These are phyloP conservation scores for Ceratobasidium sp. DNA, from an alignment of 1,284 basidiomycete genomes.

Conservation along the genomic window DNA sequence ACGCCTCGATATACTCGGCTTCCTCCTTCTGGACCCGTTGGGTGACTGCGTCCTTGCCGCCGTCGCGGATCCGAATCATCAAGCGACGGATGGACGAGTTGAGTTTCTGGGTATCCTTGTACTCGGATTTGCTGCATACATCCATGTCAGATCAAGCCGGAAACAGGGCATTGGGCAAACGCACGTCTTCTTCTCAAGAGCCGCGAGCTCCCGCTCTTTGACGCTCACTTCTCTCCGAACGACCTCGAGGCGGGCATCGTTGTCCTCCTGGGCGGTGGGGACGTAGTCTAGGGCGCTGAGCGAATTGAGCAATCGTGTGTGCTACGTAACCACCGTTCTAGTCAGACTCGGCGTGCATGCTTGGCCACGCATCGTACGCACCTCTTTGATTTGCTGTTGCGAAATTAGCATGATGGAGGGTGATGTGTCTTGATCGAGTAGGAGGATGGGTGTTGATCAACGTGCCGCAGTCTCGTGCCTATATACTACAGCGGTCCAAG, in stretches of 20 bases:
- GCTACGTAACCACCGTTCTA: neutral
- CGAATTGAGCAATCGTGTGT: slow-evolving; percentile 22
- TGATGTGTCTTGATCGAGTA: neutral
- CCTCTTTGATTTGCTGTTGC: slow-evolving; percentile 22
- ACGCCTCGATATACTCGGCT: slow-evolving; percentile 21
- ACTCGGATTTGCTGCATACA: slow-evolving; percentile 30
- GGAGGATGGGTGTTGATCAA: slow-evolving; percentile 4
- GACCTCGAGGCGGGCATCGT: slow-evolving; percentile 17
- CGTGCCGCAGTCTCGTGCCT: neutral
- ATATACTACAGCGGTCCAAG: neutral
- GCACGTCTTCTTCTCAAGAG: slow-evolving; percentile 24
- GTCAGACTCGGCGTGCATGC: neutral
- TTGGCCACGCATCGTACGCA: neutral
- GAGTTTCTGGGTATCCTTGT: slow-evolving; percentile 19
- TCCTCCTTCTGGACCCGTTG: slow-evolving; percentile 19
- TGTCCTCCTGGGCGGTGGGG: slow-evolving; percentile 32
- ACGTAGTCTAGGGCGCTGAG: slow-evolving; percentile 38
- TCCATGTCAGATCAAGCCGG: neutral
- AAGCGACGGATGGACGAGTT: slow-evolving; percentile 18
- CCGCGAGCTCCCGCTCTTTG: neutral
- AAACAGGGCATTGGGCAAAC: neutral
- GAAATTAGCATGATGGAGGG: slow-evolving; percentile 7
- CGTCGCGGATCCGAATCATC: slow-evolving; percentile 10
- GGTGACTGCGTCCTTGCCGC: slow-evolving; percentile 29
- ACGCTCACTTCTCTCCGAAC: neutral